These are phyloP conservation scores for Chaetomiaceae sp. DNA, from an alignment of 2,329 filamentous ascomycete species.

Conservation along the genomic window DNA sequence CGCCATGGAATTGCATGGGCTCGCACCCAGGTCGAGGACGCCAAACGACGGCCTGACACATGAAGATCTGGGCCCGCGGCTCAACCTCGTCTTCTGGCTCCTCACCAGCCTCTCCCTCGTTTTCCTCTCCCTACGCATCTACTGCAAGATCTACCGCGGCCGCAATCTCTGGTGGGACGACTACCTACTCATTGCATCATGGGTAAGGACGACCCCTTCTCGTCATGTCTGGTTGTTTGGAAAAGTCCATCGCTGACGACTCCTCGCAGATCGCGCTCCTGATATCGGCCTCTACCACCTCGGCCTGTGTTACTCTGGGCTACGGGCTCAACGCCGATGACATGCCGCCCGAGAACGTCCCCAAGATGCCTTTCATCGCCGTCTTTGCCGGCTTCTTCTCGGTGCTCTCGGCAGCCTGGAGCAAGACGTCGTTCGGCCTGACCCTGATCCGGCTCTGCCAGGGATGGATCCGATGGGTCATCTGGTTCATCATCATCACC, in stretches of 20 bases:
- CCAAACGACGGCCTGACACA: constrained; percentile 4
- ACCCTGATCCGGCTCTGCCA: constrained; percentile 32
- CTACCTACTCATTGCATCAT: constrained; percentile 21
- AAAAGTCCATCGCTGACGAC: too few species aligned
- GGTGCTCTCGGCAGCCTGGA: constrained; percentile 33
- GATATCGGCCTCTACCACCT: constrained; percentile 22
- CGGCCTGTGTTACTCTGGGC: constrained; percentile 19
- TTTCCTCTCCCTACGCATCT: constrained; percentile 22
- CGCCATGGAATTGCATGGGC: background rate
- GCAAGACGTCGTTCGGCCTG: constrained; percentile 37
- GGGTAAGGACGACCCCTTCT: constrained; percentile 12
- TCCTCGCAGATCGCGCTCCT: constrained; percentile 12
- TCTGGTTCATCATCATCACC: constrained; percentile 31
- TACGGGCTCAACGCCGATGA: constrained; percentile 23
- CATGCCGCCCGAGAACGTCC: constrained; percentile 11
- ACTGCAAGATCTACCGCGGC: constrained; percentile 20
- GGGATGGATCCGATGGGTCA: constrained; percentile 24
- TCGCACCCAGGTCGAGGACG: background rate
- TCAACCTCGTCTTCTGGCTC: constrained; percentile 23
- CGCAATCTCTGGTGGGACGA: constrained; percentile 26
- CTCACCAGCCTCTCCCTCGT: constrained; percentile 16
- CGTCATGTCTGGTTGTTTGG: background rate
- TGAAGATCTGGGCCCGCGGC: constrained; percentile 20
- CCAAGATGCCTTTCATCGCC: constrained; percentile 21
- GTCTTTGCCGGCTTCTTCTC: constrained; percentile 28